Conservation (phyloP, 768 basidiomycete species). For the Boletellus ananas region DNA sequence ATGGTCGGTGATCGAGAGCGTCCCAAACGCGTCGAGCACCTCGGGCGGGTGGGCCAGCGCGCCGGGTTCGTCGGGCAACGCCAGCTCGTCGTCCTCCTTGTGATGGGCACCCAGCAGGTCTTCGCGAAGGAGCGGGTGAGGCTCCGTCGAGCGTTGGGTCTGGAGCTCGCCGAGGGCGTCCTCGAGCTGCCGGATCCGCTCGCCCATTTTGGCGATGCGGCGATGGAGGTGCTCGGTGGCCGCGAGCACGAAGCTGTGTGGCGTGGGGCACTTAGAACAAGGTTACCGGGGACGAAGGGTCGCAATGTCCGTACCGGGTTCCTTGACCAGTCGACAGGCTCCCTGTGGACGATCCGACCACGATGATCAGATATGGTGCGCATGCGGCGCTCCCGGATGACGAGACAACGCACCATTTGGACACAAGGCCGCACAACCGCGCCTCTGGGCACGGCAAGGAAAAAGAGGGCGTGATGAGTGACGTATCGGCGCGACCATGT, state of each 20-base stretch:
- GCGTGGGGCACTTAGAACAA: slow-evolving; percentile 6
- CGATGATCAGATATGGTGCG: not conserved
- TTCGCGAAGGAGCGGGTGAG: slow-evolving; percentile 58
- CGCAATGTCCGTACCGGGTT: slow-evolving; percentile 46
- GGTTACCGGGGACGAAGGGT: not conserved
- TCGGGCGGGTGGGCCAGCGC: slow-evolving; percentile 32
- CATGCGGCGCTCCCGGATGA: not conserved
- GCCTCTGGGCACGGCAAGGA: slow-evolving; percentile 37
- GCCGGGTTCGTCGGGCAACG: slow-evolving; percentile 25
- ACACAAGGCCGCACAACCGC: slow-evolving; percentile 67
- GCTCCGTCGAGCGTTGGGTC: slow-evolving; percentile 46
- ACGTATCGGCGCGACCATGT: not conserved
- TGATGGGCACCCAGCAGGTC: slow-evolving; percentile 40
- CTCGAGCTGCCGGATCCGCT: slow-evolving; percentile 56
- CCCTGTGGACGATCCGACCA: slow-evolving; percentile 34
- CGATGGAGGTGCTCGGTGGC: slow-evolving; percentile 65
- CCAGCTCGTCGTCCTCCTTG: slow-evolving; percentile 22
- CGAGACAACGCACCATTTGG: slow-evolving; percentile 54
- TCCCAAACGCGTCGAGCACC: slow-evolving; percentile 55
- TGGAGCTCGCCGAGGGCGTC: slow-evolving; percentile 55
- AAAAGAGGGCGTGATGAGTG: not conserved
- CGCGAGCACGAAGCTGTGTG: slow-evolving; percentile 53
- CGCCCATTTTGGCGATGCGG: slow-evolving; percentile 48
- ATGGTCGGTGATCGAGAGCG: slow-evolving; percentile 55
- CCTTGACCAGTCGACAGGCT: slow-evolving; percentile 79